Evolutionary conservation across 768 basidiomycete species (phyloP).

Genomic region (Tulasnella sp.): DNA sequence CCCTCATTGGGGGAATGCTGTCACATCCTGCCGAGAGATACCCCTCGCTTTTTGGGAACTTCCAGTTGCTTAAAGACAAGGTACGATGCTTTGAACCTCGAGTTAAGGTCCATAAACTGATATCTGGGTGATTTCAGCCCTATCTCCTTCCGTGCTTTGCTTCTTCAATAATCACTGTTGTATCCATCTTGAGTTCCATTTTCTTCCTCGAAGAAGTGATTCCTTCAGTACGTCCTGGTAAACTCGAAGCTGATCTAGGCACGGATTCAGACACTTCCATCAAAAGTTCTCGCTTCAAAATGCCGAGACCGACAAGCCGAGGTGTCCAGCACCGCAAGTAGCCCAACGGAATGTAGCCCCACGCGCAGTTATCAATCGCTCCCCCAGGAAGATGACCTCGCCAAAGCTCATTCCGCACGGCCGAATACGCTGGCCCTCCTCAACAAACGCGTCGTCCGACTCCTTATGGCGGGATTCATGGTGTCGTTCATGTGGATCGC

Average conservation of each 20-base stretch:
- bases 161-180: slow-evolving; percentile 32
- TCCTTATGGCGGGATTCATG: slow-evolving; percentile 23
- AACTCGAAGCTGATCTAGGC: background rate
- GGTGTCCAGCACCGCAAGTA: background rate
- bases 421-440: background rate
- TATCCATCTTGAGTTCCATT: slow-evolving; percentile 34
- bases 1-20: slow-evolving; percentile 42
- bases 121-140: slow-evolving; percentile 10
- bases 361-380: background rate
- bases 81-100: background rate
- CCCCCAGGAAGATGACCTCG: background rate
- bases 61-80: slow-evolving; percentile 30
- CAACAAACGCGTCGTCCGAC: slow-evolving; percentile 4
- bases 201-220: slow-evolving; percentile 44
- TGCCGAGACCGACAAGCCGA: no score
- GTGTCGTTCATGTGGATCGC: slow-evolving; percentile 38
- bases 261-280: background rate
- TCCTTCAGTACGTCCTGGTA: background rate
- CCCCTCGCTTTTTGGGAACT: slow-evolving; percentile 33
- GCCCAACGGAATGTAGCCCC: background rate
- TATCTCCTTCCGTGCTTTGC: slow-evolving; percentile 53
- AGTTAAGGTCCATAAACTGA: background rate
- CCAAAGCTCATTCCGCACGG: background rate
- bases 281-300: background rate
- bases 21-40: slow-evolving; percentile 44